Evolutionary conservation across 257 asterid species (phyloP).

Genomic region (Solanum bulbocastanum): DNA sequence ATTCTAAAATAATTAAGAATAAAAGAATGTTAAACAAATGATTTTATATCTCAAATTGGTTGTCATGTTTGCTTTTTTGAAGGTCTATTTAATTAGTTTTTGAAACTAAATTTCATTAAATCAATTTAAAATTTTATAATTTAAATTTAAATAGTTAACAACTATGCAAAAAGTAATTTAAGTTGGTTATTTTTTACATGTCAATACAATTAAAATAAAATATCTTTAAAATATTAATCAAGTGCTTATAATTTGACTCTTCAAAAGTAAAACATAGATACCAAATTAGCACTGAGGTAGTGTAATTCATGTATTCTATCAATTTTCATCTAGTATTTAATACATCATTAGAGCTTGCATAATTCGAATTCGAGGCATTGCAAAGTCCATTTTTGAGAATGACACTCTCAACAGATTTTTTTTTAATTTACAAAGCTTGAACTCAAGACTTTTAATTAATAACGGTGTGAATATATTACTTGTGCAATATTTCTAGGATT

Average conservation of each 20-base stretch:
- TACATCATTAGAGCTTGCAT: not conserved
- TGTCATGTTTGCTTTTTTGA: not conserved
- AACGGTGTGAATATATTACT: not conserved
- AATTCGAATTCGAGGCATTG: not conserved
- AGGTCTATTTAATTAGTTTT: not conserved
- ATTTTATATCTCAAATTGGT: not conserved
- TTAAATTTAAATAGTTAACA: not conserved
- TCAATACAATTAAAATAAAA: not conserved
- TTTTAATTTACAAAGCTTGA: not conserved
- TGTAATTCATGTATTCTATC: not conserved
- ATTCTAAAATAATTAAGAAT: not conserved
- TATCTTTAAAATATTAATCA: not conserved
- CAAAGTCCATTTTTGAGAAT: not conserved
- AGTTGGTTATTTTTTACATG: not conserved
- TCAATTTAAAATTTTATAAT: not conserved
- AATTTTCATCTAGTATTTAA: not conserved
- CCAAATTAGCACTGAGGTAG: not conserved
- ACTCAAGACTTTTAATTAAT: not conserved
- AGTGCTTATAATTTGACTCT: not conserved
- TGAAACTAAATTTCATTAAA: not conserved
- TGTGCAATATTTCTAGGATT: not conserved
- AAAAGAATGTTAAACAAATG: not conserved
- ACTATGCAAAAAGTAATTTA: not conserved
- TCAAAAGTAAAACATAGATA: not conserved
- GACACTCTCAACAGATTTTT: not conserved